A percentile compares a stretch with the other conserved stretches of the same genome.
Evolutionary conservation across 192 early-diverging fungal species (phyloP).

Genomic region (Backusella mclennaniae): DNA sequence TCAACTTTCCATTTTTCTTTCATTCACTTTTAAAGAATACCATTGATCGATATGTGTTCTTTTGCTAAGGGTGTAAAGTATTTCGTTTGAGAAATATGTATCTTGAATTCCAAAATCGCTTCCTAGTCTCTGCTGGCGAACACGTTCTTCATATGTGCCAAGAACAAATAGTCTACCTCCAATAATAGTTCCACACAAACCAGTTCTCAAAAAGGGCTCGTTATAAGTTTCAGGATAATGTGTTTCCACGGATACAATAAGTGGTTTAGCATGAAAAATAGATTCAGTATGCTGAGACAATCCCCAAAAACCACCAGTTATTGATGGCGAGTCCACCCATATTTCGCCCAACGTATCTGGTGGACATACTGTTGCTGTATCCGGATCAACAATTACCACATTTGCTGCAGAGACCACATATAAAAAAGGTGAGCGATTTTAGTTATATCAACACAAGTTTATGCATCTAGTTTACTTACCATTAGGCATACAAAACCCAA

Average conservation of each 20-base stretch:
- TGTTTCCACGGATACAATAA: slow-evolving; percentile 49
- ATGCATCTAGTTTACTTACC: slow-evolving; percentile 29
- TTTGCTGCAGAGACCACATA: slow-evolving; percentile 40
- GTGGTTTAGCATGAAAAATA: slow-evolving; percentile 68
- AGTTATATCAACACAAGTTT: background rate
- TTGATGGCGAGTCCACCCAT: slow-evolving; percentile 75
- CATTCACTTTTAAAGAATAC: slow-evolving; percentile 28
- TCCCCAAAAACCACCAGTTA: slow-evolving; percentile 78
- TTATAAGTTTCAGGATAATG: slow-evolving; percentile 53
- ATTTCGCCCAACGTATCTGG: slow-evolving; percentile 80
- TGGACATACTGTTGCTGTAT: slow-evolving; percentile 71
- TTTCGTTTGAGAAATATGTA: slow-evolving; percentile 35
- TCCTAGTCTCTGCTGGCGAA: slow-evolving; percentile 52
- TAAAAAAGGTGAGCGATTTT: background rate
- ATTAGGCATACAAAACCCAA: slow-evolving; percentile 62
- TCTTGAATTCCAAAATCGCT: slow-evolving; percentile 31
- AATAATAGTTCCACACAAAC: slow-evolving; percentile 69
- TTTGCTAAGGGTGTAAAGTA: slow-evolving; percentile 33
- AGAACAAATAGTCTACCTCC: slow-evolving; percentile 71
- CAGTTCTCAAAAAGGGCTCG: slow-evolving; percentile 74
- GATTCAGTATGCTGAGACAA: slow-evolving; percentile 71
- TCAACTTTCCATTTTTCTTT: background rate
- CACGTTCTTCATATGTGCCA: slow-evolving; percentile 76
- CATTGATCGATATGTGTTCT: slow-evolving; percentile 36
- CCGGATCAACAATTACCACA: slow-evolving; percentile 79